Conservation (phyloP, 805 yeast species). For the Pichia pseudocactophila region DNA sequence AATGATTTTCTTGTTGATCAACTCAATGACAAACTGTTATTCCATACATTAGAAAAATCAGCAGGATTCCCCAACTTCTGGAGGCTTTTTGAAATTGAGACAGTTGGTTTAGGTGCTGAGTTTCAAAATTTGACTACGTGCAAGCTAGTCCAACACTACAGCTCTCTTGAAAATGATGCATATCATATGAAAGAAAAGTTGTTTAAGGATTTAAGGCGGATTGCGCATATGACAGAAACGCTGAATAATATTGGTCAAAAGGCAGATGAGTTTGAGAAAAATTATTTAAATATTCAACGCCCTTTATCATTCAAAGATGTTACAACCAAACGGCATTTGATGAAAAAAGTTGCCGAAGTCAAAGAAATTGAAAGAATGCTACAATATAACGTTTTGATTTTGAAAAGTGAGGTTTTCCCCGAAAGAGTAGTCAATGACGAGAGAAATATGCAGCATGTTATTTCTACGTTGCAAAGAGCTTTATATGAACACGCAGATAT, state of each 20-base stretch:
- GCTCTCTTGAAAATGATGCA: neutral
- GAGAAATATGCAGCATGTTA: slow-evolving; percentile 19
- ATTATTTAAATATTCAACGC: slow-evolving; percentile 2
- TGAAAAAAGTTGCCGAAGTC: slow-evolving; percentile 11
- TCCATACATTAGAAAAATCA: slow-evolving; percentile 19
- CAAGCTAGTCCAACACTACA: neutral
- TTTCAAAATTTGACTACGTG: neutral
- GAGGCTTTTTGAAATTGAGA: slow-evolving; percentile 24
- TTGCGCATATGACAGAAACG: slow-evolving; percentile 9
- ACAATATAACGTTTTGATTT: slow-evolving; percentile 20
- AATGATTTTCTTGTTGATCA: slow-evolving; percentile 22
- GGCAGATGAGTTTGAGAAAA: neutral
- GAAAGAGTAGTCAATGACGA: slow-evolving; percentile 23
- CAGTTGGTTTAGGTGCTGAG: slow-evolving; percentile 12
- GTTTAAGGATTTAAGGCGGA: slow-evolving; percentile 7
- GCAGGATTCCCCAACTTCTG: slow-evolving; percentile 21
- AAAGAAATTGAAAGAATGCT: slow-evolving; percentile 13
- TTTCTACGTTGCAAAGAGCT: slow-evolving; percentile 21
- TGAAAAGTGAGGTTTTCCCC: slow-evolving; percentile 24
- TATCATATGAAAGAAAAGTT: slow-evolving; percentile 4
- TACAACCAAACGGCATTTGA: slow-evolving; percentile 14
- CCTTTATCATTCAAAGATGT: slow-evolving; percentile 18
- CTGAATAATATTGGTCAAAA: slow-evolving; percentile 5
- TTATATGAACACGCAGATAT: slow-evolving; percentile 7
- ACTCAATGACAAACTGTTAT: slow-evolving; percentile 8